These are phyloP conservation scores for Candida labiduridarum DNA, from an alignment of 1,139 yeast genomes.

Conservation along the genomic window DNA sequence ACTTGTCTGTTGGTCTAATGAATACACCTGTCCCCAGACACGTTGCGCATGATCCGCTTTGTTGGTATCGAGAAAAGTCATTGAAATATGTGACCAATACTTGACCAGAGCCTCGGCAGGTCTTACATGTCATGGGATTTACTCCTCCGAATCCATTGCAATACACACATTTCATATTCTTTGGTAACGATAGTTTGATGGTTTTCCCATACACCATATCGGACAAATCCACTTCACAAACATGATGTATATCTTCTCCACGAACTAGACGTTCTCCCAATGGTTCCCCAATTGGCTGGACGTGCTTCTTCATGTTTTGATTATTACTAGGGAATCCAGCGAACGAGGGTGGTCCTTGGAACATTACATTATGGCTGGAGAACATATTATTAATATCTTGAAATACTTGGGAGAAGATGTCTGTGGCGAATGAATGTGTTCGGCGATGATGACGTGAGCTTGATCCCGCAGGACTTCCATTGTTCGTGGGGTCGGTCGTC, in stretches of 20 bases:
- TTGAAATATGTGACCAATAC: conserved; percentile 34
- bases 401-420: conserved; percentile 44
- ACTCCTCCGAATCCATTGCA: conserved; percentile 45
- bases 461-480: conserved; percentile 10
- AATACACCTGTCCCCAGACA: conserved; percentile 42
- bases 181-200: conserved; percentile 44
- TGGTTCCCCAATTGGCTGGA: conserved; percentile 25
- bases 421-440: conserved; percentile 21
- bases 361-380: conserved; percentile 18
- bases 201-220: conserved; percentile 44
- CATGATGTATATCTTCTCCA: conserved; percentile 47
- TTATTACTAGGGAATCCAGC: conserved; percentile 1
- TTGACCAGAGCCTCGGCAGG: conserved; percentile 44
- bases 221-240: conserved; percentile 36
- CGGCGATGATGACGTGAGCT: conserved; percentile 5
- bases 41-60: conserved; percentile 34
- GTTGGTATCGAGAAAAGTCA: conserved; percentile 37
- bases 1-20: conserved; percentile 24
- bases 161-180: conserved; percentile 32
- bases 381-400: conserved; percentile 39
- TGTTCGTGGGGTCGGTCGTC: conserved; percentile 15
- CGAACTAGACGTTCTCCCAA: conserved; percentile 15
- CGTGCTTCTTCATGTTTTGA: conserved; percentile 22
- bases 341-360: conserved; percentile 4
- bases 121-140: conserved; percentile 34